Percentiles rank a stretch among this genome's conserved stretches.
phyloP scores from a whole-genome alignment of 1,139 yeast genomes.

The Candida glucosophila region DNA sequence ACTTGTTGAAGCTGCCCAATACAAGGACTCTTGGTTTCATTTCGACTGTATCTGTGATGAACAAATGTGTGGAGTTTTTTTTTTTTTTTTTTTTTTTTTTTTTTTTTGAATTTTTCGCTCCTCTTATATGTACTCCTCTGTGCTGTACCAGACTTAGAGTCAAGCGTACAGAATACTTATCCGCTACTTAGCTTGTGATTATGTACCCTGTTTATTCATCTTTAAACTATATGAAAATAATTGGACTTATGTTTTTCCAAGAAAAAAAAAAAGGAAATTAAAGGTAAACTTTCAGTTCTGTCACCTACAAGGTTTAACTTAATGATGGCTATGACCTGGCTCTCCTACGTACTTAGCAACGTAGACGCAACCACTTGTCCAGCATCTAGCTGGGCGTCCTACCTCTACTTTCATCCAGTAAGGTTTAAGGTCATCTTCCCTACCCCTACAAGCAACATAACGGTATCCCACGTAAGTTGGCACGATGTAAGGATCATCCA shows the following conservation, averaged over 20 bases:
- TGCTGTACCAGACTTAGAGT: too few relatives aligned
- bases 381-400: conserved; percentile 85
- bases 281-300: not conserved
- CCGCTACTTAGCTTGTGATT: not conserved
- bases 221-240: not conserved
- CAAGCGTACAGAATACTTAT: too few relatives aligned
- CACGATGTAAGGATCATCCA: conserved; percentile 76
- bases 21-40: conserved; percentile 32
- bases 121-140: not conserved
- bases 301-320: conserved; percentile 5
- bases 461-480: conserved; percentile 91
- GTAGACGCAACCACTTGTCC: conserved; percentile 98
- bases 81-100: not conserved
- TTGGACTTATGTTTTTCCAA: not conserved
- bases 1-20: conserved; percentile 32
- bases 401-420: conserved; percentile 92
- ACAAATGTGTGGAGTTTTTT: not conserved
- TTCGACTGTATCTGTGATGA: not conserved
- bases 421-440: conserved; percentile 72
- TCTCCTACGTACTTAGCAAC: conserved; percentile 85
- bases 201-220: not conserved
- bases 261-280: not conserved
- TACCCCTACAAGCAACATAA: conserved; percentile 96
- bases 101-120: not conserved
- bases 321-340: conserved; percentile 54